A percentile compares a stretch with the other conserved stretches of the same genome.
Conservation (phyloP, 345 rosid genomes). For the Garcia nutans region DNA sequence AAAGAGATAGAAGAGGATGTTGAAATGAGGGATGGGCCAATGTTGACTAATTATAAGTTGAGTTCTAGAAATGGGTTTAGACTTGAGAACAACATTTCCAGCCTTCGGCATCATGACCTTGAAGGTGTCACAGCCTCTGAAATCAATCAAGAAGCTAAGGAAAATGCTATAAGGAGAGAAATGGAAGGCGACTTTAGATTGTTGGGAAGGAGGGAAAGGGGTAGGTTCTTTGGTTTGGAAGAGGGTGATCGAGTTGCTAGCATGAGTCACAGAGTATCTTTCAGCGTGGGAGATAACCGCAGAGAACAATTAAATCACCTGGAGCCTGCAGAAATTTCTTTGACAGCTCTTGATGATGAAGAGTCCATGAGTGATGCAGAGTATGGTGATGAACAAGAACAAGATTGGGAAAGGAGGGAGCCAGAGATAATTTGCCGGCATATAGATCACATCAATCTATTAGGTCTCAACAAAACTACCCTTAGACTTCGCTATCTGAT, state of each 20-base stretch:
- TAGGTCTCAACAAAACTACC: slow-evolving; percentile 81
- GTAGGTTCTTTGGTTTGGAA: slow-evolving; percentile 47
- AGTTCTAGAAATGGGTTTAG: slow-evolving; percentile 30
- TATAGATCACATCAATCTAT: slow-evolving; percentile 68
- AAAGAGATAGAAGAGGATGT: slow-evolving; percentile 49
- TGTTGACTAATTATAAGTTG: slow-evolving; percentile 16
- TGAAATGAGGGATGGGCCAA: slow-evolving; percentile 20
- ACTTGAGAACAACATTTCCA: slow-evolving; percentile 8
- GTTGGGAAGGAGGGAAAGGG: slow-evolving; percentile 56
- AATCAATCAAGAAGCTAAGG: slow-evolving; percentile 39
- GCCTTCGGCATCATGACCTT: slow-evolving; percentile 12
- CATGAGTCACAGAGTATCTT: slow-evolving; percentile 46
- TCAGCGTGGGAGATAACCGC: slow-evolving; percentile 41
- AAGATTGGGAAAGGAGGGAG: slow-evolving; percentile 71
- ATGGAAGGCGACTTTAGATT: slow-evolving; percentile 68
- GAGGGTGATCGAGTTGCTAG: slow-evolving; percentile 45
- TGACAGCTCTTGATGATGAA: slow-evolving; percentile 44
- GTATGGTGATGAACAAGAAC: slow-evolving; percentile 51
- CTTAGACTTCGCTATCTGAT: slow-evolving; percentile 66
- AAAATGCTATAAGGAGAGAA: slow-evolving; percentile 65
- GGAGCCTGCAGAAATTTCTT: slow-evolving; percentile 61
- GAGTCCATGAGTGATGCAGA: slow-evolving; percentile 55
- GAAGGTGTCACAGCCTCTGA: slow-evolving; percentile 31
- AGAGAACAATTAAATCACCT: slow-evolving; percentile 38
- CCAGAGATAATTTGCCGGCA: slow-evolving; percentile 73